These are phyloP conservation scores for Aspergillus aculeatinus DNA, from an alignment of 2,329 filamentous ascomycete genomes.

Conservation along the genomic window DNA sequence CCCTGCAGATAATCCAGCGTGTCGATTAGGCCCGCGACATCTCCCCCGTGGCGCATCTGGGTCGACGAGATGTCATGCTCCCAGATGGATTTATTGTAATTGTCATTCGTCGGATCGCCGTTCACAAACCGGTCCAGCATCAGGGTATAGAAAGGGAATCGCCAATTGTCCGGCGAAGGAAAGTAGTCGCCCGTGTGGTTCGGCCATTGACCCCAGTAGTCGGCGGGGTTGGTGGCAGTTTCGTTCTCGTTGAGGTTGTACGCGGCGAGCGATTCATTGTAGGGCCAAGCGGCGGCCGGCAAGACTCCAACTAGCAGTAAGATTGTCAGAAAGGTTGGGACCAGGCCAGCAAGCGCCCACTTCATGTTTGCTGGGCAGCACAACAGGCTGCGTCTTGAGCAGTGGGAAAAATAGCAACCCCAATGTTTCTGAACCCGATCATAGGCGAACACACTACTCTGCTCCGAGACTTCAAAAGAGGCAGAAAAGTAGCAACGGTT, in stretches of 20 bases:
- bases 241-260: constrained; percentile 63
- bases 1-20: constrained; percentile 63
- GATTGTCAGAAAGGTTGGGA: constrained; percentile 25
- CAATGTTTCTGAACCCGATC: neutral
- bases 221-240: constrained; percentile 52
- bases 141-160: constrained; percentile 64
- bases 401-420: neutral
- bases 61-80: constrained; percentile 60
- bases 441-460: too few relatives aligned
- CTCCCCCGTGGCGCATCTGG: constrained; percentile 62
- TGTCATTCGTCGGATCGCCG: constrained; percentile 62
- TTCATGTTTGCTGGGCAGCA: constrained; percentile 21
- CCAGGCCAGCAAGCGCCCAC: constrained; percentile 21
- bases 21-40: constrained; percentile 56
- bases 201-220: constrained; percentile 58
- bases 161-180: constrained; percentile 61
- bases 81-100: constrained; percentile 59
- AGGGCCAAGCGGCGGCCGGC: constrained; percentile 36
- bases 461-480: too few relatives aligned
- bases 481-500: too few relatives aligned
- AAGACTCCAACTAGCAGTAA: neutral
- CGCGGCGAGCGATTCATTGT: constrained; percentile 49
- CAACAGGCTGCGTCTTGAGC: neutral
- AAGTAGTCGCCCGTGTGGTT: constrained; percentile 47
- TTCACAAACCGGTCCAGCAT: constrained; percentile 64